These are phyloP conservation scores for Lachancea lanzarotensis DNA, from an alignment of 805 yeast genomes.

Conservation along the genomic window DNA sequence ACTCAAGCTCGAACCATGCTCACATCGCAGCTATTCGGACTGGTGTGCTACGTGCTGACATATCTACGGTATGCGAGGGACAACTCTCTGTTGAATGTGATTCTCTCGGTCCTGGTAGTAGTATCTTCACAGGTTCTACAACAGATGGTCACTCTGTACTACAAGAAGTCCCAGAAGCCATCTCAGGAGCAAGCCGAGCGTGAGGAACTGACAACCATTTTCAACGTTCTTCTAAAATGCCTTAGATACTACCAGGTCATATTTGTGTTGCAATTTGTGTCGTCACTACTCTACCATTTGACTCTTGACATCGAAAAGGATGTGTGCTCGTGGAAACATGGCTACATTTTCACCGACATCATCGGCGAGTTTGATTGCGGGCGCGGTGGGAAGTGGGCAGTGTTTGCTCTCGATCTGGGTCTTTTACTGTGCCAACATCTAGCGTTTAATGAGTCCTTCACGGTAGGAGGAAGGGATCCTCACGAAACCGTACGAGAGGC, in stretches of 20 bases:
- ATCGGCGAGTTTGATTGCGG: conserved; percentile 18
- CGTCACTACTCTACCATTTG: conserved; percentile 13
- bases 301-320: conserved; percentile 11
- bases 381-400: conserved; percentile 12
- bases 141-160: conserved; percentile 5
- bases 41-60: conserved; percentile 14
- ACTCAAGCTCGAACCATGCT: not conserved
- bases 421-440: conserved; percentile 10
- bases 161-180: not conserved
- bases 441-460: conserved; percentile 4
- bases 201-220: conserved; percentile 10
- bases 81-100: conserved; percentile 16
- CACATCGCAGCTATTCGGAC: conserved; percentile 1
- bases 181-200: conserved; percentile 3
- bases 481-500: conserved; percentile 1
- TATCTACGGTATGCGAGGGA: conserved; percentile 21
- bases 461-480: not conserved
- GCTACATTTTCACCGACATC: conserved; percentile 13
- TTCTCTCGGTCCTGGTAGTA: conserved; percentile 12
- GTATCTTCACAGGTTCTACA: conserved; percentile 3
- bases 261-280: conserved; percentile 13
- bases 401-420: conserved; percentile 14
- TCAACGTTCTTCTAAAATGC: conserved; percentile 12
- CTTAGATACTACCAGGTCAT: conserved; percentile 14
- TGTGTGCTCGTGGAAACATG: conserved; percentile 13